A percentile compares a stretch with the other conserved stretches of the same genome.
Conservation (phyloP, 805 yeast genomes). For the Nakazawaea ishiwadae region DNA sequence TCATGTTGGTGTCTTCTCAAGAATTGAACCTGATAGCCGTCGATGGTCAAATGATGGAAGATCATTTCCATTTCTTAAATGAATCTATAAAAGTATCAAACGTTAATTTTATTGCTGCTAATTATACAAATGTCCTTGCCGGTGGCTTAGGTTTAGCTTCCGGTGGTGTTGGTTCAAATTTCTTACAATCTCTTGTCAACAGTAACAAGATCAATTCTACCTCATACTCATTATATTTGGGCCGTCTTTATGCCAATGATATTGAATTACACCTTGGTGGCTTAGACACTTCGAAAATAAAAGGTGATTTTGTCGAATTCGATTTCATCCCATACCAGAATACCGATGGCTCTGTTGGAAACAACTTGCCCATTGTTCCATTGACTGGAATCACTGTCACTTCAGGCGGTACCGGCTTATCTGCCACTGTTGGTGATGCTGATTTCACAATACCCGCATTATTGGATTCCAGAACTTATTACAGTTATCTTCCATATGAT, state of each 20-base stretch:
- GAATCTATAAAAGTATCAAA: constrained; percentile 16
- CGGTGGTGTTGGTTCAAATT: constrained; percentile 20
- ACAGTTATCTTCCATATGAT: constrained; percentile 49
- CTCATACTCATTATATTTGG: constrained; percentile 41
- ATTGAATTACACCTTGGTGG: constrained; percentile 53
- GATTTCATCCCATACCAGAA: constrained; percentile 41
- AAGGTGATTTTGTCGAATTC: constrained; percentile 44
- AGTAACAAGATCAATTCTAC: constrained; percentile 28
- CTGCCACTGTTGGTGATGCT: constrained; percentile 25
- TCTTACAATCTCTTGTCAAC: constrained; percentile 29
- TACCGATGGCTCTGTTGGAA: constrained; percentile 13
- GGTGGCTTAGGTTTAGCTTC: constrained; percentile 44
- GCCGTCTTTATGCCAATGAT: constrained; percentile 20
- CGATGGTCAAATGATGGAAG: constrained; percentile 22
- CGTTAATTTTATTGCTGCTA: constrained; percentile 32
- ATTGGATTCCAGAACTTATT: constrained; percentile 50
- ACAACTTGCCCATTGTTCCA: constrained; percentile 38
- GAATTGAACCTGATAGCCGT: constrained; percentile 19
- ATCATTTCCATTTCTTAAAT: constrained; percentile 17
- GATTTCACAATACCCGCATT: constrained; percentile 45
- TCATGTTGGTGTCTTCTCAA: not conserved
- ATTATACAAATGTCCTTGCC: constrained; percentile 28
- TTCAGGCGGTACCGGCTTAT: constrained; percentile 21
- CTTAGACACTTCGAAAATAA: constrained; percentile 41
- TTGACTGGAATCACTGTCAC: constrained; percentile 40